A percentile compares a stretch with the other conserved stretches of the same genome.
phyloP scores from a whole-genome alignment of 179 eudicot genomes.

The Vitellaria paradoxa region DNA sequence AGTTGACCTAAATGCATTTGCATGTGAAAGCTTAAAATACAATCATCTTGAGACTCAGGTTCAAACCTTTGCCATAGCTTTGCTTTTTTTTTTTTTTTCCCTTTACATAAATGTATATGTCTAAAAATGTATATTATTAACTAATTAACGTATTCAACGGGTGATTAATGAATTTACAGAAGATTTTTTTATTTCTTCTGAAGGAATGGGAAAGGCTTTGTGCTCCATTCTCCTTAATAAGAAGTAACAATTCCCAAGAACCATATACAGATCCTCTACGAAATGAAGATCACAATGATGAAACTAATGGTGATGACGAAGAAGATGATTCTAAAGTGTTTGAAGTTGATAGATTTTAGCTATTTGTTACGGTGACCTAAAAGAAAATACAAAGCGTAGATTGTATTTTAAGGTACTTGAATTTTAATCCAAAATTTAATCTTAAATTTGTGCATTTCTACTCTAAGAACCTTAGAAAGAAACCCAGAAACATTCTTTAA shows the following conservation, averaged over 20 bases:
- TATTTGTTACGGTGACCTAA: constrained; percentile 72
- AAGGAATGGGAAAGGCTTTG: constrained; percentile 76
- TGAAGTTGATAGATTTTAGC: constrained; percentile 68
- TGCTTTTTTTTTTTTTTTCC: neutral
- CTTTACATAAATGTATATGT: too few relatives aligned
- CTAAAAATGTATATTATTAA: neutral
- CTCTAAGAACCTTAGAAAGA: neutral
- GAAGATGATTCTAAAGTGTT: constrained; percentile 29
- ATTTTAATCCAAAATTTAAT: too few relatives aligned
- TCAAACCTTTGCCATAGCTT: neutral
- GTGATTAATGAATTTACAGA: constrained; percentile 79
- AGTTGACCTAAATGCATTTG: constrained; percentile 58
- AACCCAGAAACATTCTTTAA: too few relatives aligned
- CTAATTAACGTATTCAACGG: constrained; percentile 20
- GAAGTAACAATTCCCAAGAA: constrained; percentile 2
- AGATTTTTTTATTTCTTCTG: constrained; percentile 54
- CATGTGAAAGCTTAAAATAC: constrained; percentile 62
- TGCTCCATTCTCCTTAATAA: constrained; percentile 24
- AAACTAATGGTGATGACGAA: constrained; percentile 25
- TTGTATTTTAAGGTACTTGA: constrained; percentile 72
- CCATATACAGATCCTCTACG: neutral
- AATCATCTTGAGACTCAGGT: constrained; percentile 94
- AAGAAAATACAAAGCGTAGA: constrained; percentile 21
- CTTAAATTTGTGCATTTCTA: neutral
- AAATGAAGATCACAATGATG: constrained; percentile 12